Evolutionary conservation across 805 yeast species (phyloP), one percentile per base, ranked within the genome.

Genomic region (Teunomyces barrocoloradensis): DNA sequence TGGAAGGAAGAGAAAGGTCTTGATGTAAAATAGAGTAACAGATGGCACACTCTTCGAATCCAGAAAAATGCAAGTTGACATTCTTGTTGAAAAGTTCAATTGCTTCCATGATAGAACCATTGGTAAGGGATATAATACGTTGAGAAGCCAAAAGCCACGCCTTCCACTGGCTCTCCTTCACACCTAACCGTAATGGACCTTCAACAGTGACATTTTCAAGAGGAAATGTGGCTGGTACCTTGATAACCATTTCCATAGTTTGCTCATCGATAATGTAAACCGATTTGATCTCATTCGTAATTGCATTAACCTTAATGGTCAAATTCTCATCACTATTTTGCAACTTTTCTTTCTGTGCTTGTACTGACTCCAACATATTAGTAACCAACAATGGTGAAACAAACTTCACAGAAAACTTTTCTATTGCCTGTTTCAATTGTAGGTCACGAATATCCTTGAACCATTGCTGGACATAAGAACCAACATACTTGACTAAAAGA

Each of bases 31-130:
- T 85, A 12, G 96, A 87, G 65, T 94, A 94, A 65, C 99, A 94
- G 55, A 94, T 90, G 2, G 98, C 96, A 77, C 99, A 94, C 50
- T 92, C 98, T 59, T 89, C 97, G 54, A 89, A 90, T 0, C 97
- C 97, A 6, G 91, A 87, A 64, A 95, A 91, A 61, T 91, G 95
- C 56, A 87, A 74, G 46, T 81, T 79, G 44, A 89, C 90, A 58
- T 92, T 89, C 55, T 81, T 82, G 58, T 80, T 80, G 64, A 86
- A 83, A 30, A 85, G 72, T 49, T 81, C 83, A 43, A 87, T 74
- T 2, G 90, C 83, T 33, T 84, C 89, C 21, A 79, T 60, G 28
- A 87, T 77, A 0, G 89, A 79, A 15, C 89, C 90, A 55, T 84
- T 85, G 56, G 86, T 86, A 34, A 86, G 77, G 1, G 89, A 78